phyloP scores from a whole-genome alignment of 805 yeast species.

The Lipomyces kockii region DNA sequence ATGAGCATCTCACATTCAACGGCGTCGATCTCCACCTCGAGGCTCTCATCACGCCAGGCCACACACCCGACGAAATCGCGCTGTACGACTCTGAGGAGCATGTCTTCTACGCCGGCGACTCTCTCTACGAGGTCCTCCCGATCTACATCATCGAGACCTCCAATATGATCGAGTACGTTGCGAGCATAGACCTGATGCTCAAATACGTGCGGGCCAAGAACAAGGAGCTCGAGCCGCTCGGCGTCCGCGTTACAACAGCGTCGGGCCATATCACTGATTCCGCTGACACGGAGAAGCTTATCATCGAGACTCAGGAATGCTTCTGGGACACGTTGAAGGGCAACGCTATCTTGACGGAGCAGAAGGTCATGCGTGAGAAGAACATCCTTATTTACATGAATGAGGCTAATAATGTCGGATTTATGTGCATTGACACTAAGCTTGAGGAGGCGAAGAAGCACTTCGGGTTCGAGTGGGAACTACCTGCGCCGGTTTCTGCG shows the following conservation, averaged over 20 bases:
- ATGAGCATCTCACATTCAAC: conserved; percentile 29
- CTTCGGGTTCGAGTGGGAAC: conserved; percentile 29
- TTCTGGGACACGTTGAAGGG: conserved; percentile 35
- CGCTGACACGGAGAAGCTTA: conserved; percentile 31
- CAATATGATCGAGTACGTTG: conserved; percentile 30
- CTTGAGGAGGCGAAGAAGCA: conserved; percentile 33
- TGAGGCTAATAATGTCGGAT: conserved; percentile 34
- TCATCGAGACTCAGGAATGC: conserved; percentile 28
- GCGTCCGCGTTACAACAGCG: conserved; percentile 34
- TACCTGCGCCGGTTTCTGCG: conserved; percentile 26
- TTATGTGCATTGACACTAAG: conserved; percentile 34
- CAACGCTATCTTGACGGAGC: conserved; percentile 22
- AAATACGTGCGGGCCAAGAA: conserved; percentile 29
- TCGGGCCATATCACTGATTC: conserved; percentile 35
- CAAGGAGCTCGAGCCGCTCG: conserved; percentile 22
- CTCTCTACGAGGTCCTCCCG: conserved; percentile 36
- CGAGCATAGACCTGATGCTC: conserved; percentile 25
- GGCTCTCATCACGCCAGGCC: conserved; percentile 36
- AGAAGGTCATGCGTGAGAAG: conserved; percentile 29
- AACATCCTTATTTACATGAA: conserved; percentile 24
- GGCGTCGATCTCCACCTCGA: conserved; percentile 33
- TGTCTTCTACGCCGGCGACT: conserved; percentile 36
- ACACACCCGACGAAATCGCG: conserved; percentile 37
- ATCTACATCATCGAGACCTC: conserved; percentile 37
- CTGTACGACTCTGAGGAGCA: conserved; percentile 35